Evolutionary conservation across 345 rosid species (phyloP).

Genomic region (Pistacia vera): DNA sequence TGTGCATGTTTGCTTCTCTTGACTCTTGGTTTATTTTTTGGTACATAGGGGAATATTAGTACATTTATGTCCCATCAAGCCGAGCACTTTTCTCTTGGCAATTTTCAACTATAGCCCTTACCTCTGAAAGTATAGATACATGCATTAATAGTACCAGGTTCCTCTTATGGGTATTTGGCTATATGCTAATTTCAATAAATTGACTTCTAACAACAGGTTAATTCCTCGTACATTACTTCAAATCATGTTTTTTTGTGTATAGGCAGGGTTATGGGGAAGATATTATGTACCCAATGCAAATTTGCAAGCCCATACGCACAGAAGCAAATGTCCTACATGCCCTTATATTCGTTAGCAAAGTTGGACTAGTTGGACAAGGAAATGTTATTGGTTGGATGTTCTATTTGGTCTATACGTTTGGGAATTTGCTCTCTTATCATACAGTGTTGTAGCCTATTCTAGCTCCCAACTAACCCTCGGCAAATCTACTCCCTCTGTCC

Average conservation of each 20-base stretch:
- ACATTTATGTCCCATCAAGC: neutral
- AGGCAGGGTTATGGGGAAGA: neutral
- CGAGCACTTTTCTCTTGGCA: neutral
- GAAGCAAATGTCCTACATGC: too few relatives aligned
- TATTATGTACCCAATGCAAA: neutral
- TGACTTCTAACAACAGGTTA: neutral
- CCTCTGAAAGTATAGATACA: neutral
- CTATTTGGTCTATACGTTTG: neutral
- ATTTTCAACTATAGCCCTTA: neutral
- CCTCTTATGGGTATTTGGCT: neutral
- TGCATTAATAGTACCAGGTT: neutral
- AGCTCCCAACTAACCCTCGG: too few relatives aligned
- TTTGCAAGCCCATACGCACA: neutral
- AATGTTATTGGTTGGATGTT: neutral
- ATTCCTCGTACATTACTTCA: neutral
- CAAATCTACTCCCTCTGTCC: too few relatives aligned
- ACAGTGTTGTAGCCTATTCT: too few relatives aligned
- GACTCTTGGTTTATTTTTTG: neutral
- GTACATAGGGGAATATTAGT: neutral
- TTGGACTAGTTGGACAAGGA: neutral
- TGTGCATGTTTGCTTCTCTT: neutral
- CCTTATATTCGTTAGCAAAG: neutral
- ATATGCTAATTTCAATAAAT: neutral
- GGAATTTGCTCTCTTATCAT: neutral
- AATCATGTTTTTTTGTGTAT: neutral